Evolutionary conservation across 345 rosid species (phyloP).

Genomic region (Carallia brachiata): DNA sequence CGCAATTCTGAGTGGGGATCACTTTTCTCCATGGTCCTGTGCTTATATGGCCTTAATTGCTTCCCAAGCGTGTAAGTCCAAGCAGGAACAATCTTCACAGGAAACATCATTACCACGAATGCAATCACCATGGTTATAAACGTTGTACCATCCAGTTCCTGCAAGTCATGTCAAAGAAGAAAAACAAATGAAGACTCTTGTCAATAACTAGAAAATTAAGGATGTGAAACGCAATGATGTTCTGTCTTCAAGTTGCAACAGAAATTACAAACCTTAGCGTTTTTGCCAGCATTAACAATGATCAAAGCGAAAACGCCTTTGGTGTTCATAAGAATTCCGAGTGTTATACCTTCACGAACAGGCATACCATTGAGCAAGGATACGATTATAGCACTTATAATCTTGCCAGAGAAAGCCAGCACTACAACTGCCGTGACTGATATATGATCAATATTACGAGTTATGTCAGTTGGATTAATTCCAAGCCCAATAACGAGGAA

Average conservation of each 20-base stretch:
- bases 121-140: slow-evolving; percentile 7
- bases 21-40: slow-evolving; percentile 38
- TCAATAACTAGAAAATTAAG: background rate
- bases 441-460: background rate
- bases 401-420: slow-evolving; percentile 29
- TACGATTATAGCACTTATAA: slow-evolving; percentile 30
- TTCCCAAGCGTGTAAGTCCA: slow-evolving; percentile 28
- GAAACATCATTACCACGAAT: slow-evolving; percentile 9
- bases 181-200: background rate
- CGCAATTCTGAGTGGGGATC: slow-evolving; percentile 36
- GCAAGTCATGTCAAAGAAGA: background rate
- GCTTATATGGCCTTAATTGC: slow-evolving; percentile 23
- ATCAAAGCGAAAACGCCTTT: slow-evolving; percentile 43
- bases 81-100: slow-evolving; percentile 36
- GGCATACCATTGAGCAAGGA: slow-evolving; percentile 21
- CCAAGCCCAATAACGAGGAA: slow-evolving; percentile 7
- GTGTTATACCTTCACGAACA: slow-evolving; percentile 33
- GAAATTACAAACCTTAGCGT: slow-evolving; percentile 1
- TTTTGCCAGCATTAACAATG: slow-evolving; percentile 16
- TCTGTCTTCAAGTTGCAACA: background rate
- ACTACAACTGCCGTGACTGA: background rate
- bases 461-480: background rate
- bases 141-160: slow-evolving; percentile 13
- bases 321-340: slow-evolving; percentile 54
- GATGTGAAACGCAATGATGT: background rate